phyloP scores from a whole-genome alignment of 176 grass and related monocot genomes.

The Cenchrus americanus region DNA sequence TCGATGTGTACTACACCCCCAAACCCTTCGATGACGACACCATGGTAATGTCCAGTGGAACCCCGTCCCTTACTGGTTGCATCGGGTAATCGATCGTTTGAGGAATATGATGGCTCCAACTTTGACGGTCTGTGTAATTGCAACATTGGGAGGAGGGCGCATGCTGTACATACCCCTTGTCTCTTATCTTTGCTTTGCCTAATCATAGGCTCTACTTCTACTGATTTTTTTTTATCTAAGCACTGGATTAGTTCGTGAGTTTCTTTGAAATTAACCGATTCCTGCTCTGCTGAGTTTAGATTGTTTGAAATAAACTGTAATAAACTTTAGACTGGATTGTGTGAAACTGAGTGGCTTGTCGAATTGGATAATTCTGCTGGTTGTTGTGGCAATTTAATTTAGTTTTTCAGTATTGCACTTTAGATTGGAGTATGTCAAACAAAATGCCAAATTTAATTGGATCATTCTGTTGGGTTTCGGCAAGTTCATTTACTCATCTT shows the following conservation, averaged over 20 bases:
- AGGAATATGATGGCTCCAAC: neutral
- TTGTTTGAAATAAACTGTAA: neutral
- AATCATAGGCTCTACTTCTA: neutral
- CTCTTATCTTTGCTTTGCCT: constrained; percentile 10
- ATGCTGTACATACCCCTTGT: neutral
- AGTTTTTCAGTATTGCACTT: neutral
- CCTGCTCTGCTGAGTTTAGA: neutral
- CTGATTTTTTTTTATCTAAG: neutral
- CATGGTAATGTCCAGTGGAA: constrained; percentile 36
- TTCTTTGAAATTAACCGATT: neutral
- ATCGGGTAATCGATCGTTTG: too few relatives aligned
- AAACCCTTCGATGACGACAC: constrained; percentile 67
- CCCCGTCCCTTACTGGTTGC: neutral
- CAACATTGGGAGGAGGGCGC: neutral
- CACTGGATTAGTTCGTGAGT: neutral
- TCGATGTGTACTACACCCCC: constrained; percentile 72
- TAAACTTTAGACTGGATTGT: neutral
- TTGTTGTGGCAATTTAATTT: neutral
- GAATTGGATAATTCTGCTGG: neutral
- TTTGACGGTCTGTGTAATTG: neutral
- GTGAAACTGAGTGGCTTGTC: neutral
- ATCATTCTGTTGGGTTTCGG: too few relatives aligned
- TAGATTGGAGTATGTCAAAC: too few relatives aligned
- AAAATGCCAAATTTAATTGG: too few relatives aligned
- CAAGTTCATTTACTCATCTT: neutral